Evolutionary conservation across 2,329 filamentous ascomycete species (phyloP), one percentile per base, ranked within the genome.

Genomic region (Colletotrichum phormii): DNA sequence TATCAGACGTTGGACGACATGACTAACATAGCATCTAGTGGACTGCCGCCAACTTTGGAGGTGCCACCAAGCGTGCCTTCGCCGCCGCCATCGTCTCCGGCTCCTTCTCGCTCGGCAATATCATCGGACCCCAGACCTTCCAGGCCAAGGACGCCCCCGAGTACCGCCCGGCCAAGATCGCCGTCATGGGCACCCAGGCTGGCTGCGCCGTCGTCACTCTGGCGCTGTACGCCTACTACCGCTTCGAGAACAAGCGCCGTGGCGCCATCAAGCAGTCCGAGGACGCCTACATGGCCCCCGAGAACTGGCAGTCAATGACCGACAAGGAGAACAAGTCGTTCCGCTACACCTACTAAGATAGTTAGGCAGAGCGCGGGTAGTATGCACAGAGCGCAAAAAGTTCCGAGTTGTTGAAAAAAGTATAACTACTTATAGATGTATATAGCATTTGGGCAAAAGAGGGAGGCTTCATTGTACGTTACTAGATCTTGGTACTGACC

Each of bases 241-340:
- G 80, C 11, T 86, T 82, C 83, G 84, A 86, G 75, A 87, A 87
- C 78, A 84, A 83, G 79, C 81, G 75, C 73, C 80, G 83, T 37
- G 68, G 71, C 18, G 65, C 42, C 22, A 70, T 66, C 54, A 78
- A 76, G 24, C 78, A 83, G 67, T 79, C 77, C 22, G 84, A 88
- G 75, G 85, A 85, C 18, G 77, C 77, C 1, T 85, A 81, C 74
- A 77, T 85, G 81, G 78, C 79, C 9, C 83, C 81, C 2, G 82
- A 86, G 70, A 81, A 82, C 5, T 90, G 83, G 85, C 81, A 80
- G 49, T 83, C 85, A 29, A 79, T 88, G 81, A 91, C 89, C 7
- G 89, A 91, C 72, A 84, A 79, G 76, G 86, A 91, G 80, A 91
- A 91, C 76, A 85, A 84, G 76, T 84, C 83, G 24, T 91, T 91